These are phyloP conservation scores for Lipomyces oligophaga DNA, from an alignment of 805 yeast genomes.

Conservation along the genomic window DNA sequence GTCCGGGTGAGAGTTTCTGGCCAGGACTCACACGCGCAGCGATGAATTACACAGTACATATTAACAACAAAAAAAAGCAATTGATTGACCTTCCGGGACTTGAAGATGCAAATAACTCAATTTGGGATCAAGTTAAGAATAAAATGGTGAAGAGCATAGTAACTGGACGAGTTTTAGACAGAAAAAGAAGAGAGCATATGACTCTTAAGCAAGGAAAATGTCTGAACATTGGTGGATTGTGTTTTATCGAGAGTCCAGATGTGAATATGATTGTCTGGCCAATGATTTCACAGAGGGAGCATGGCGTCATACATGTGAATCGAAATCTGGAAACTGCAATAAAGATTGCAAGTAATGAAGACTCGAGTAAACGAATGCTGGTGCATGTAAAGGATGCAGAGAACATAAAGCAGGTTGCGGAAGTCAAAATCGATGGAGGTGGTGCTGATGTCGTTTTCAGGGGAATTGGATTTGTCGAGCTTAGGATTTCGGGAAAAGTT, in stretches of 20 bases:
- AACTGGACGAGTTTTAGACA: slow-evolving; percentile 13
- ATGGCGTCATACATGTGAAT: slow-evolving; percentile 28
- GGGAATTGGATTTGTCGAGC: slow-evolving; percentile 37
- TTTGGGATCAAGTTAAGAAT: slow-evolving; percentile 32
- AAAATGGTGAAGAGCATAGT: slow-evolving; percentile 22
- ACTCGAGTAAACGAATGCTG: slow-evolving; percentile 31
- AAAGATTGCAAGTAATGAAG: slow-evolving; percentile 20
- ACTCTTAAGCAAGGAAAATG: slow-evolving; percentile 30
- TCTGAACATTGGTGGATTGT: slow-evolving; percentile 36
- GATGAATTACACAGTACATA: slow-evolving; percentile 41
- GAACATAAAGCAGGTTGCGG: slow-evolving; percentile 4
- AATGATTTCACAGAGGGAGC: slow-evolving; percentile 30
- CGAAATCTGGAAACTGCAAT: slow-evolving; percentile 29
- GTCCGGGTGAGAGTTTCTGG: slow-evolving; percentile 40
- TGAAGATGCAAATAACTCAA: slow-evolving; percentile 22
- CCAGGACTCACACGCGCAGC: slow-evolving; percentile 70
- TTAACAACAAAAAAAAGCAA: slow-evolving; percentile 32
- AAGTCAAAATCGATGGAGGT: slow-evolving; percentile 19
- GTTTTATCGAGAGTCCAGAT: slow-evolving; percentile 32
- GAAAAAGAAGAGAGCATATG: slow-evolving; percentile 29
- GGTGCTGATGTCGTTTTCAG: slow-evolving; percentile 33
- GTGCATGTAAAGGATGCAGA: slow-evolving; percentile 13
- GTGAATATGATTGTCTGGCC: slow-evolving; percentile 35
- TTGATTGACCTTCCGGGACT: slow-evolving; percentile 36
- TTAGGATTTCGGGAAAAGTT: slow-evolving; percentile 34